Evolutionary conservation across 306 rosid species (phyloP), one percentile per base, ranked within the genome.

Genomic region (Dryas octopetala): DNA sequence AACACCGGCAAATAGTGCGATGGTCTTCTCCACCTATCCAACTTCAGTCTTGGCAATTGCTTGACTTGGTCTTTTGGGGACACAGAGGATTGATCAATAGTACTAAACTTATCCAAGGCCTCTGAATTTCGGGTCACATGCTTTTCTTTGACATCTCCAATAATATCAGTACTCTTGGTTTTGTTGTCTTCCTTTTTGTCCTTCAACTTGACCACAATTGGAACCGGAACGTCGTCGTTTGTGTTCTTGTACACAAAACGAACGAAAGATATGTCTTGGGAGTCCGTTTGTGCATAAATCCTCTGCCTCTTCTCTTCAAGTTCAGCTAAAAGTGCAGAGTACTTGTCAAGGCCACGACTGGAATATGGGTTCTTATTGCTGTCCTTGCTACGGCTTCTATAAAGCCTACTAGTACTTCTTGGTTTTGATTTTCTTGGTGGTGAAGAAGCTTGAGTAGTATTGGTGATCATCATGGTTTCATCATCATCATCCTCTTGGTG

Each of bases 261-360:
- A 41, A 96, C 83, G 1, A 90, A 60, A 15, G 93, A 79, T 8
- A 84, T 82, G 5, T 89, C 87, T 5, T 87, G 83, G 5, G 93
- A 83, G 38, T 61, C 91, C 61, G 60, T 76, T 65, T 83, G 82
- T 2, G 92, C 87, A 62, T 89, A 90, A 67, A 96, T 87, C 84
- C 82, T 83, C 68, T 87, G 86, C 58, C 92, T 88, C 71, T 76
- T 89, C 71, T 89, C 85, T 26, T 92, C 89, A 12, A 96, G 94
- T 75, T 96, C 98, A 10, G 90, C 89, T 17, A 92, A 32, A 59
- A 92, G 91, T 3, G 83, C 89, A 23, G 98, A 88, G 70, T 90
- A 96, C 43, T 90, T 92, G 66, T 96, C 99, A 0, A 85, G 88
- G 55, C 99, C 99, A 11, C 86, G 71, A 8, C 73, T 71, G 8